These are phyloP conservation scores for Rhodamnia argentea DNA, from an alignment of 345 rosid species.

Conservation along the genomic window DNA sequence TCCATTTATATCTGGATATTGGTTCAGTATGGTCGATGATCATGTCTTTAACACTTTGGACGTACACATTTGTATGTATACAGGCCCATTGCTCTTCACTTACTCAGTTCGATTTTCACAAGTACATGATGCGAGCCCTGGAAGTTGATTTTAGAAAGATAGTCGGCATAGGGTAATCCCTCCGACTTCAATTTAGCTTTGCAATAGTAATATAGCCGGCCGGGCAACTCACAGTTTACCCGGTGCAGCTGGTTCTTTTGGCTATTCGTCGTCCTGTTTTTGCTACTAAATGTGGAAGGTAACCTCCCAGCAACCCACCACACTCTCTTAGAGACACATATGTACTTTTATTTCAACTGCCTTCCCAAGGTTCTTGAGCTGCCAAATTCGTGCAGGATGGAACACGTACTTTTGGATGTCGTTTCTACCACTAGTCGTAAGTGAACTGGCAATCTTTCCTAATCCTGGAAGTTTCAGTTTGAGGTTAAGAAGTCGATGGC, in stretches of 20 bases:
- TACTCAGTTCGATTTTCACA: slow-evolving; percentile 44
- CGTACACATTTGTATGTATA: not conserved
- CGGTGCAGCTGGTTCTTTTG: slow-evolving; percentile 70
- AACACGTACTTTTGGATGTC: slow-evolving; percentile 78
- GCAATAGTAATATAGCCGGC: not conserved
- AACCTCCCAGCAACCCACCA: not conserved
- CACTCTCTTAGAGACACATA: not conserved
- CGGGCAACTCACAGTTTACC: not conserved
- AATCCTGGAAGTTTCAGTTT: not conserved
- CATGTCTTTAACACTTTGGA: not conserved
- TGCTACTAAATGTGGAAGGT: slow-evolving; percentile 74
- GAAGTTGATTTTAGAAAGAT: slow-evolving; percentile 57
- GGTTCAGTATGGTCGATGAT: not conserved
- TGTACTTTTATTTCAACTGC: not conserved
- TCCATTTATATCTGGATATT: not conserved
- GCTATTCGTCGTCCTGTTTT: slow-evolving; percentile 71
- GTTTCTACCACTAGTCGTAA: slow-evolving; percentile 71
- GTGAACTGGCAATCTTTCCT: slow-evolving; percentile 8
- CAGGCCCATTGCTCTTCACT: slow-evolving; percentile 35
- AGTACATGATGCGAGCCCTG: slow-evolving; percentile 55
- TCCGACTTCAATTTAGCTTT: not conserved
- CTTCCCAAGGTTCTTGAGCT: not conserved
- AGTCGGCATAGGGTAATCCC: slow-evolving; percentile 59
- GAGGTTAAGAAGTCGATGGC: not conserved
- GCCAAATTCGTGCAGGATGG: slow-evolving; percentile 50